Base-by-base conservation (phyloP, 2,329 filamentous ascomycete species). In the Neopestalotiopsis rosae region DNA sequence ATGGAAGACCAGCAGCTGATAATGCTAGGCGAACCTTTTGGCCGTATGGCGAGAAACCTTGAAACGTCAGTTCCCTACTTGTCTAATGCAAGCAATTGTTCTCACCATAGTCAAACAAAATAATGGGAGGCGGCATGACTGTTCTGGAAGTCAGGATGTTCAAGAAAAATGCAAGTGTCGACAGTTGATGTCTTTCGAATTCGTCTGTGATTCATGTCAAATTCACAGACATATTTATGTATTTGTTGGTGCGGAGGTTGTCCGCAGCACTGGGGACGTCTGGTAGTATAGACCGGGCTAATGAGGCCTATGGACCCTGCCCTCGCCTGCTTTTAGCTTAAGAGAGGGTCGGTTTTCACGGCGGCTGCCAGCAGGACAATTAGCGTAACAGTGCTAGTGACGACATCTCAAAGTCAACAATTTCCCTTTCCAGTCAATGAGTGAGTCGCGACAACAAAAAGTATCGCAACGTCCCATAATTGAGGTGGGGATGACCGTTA, bases 101-200 rank as follows among this genome's bases (percentile, higher is more conserved):
- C 45, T 52, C 17, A 52, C 45, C 45, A 52, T 52, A 52, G 45
- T 17, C 17, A 52, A 52, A 52, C n/a, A 52, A 10, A 10, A 52
- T 17, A 1, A 52, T 52, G 1, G 45, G 45, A 52, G 45, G 45
- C 17, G 45, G n/a, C 45, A 52, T 52, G 45, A 2, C 9, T 14
- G 17, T 52, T 52, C n/a, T 14, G 17, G 9, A 1, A 20, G 20
- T 2, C 2, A 2, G 1, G 24, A 24, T 24, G 24, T 24, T 24
- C 24, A 24, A 24, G 24, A 2, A 24, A n/a, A 52, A 20, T 52
- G 17, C n/a, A 38, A 38, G 34, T 38, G 34, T 38, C 10, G 34
- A 38, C 10, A 10, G 0, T 6, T 0, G 1, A 10, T 10, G 34
- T 6, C 34, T 38, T 1, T 0, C 10, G 1, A 38, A 38, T 10